Base-by-base conservation (phyloP, 2,329 filamentous ascomycete genomes). In the Colletotrichum godetiae region DNA sequence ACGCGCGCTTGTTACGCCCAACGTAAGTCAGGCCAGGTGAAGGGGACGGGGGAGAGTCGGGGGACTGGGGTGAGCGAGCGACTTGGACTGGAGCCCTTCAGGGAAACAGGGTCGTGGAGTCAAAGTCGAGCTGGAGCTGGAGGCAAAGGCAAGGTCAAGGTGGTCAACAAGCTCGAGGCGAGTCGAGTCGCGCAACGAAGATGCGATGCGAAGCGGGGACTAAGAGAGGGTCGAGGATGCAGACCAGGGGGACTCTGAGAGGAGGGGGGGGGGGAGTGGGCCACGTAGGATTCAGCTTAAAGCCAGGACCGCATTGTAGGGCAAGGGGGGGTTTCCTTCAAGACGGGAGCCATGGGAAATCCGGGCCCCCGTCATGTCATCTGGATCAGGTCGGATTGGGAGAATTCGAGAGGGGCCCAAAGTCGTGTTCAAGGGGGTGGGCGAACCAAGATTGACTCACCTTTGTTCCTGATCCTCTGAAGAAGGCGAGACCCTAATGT, bases 171-270 rank as follows among this genome's bases (percentile, higher is more conserved):
- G 31, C 70, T 68, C 42, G 61, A 61, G 61, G n/a, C 46, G 61
- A 64, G 61, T 67, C 49, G 53, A 63, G 64, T 68, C 65, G 65
- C 66, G 62, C 70, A 73, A 60, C 49, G 6, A 56, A 56, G 22
- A 64, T 64, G 49, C 62, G 59, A 65, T 59, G 59, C 59, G 35
- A 33, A 64, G 69, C 55, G 66, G 59, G 64, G 70, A 57, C 59
- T 42, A 69, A 60, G 55, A 65, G 66, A 73, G 64, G 29, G 33
- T 65, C 70, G 55, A 56, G 70, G 70, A 73, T 65, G 35, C 67
- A 70, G 70, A 61, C 53, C 49, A 29, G 66, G 62, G 7, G 5
- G 15, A 15, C 13, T 42, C 35, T 42, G 35, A 15, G 35, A 42
- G 35, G 55, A 59, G 24, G 56, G 53, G 58, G n/a, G 52, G 63